Percentiles rank a stretch among this genome's conserved stretches.
Conservation (phyloP, 306 rosid species). For the Abrus precatorius region DNA sequence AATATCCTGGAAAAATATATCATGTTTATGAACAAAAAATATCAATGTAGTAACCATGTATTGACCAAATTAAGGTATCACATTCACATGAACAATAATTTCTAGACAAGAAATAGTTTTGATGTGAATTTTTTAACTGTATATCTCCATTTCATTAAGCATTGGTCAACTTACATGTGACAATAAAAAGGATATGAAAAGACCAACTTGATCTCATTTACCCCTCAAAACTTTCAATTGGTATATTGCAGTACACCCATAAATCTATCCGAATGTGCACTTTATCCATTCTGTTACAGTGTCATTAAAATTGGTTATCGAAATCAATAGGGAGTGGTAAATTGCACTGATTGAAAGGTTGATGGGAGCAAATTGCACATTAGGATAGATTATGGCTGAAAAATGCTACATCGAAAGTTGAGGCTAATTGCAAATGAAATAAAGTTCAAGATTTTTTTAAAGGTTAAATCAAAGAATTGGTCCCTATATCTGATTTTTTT, state of each 20-base stretch:
- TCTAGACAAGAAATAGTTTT: constrained; percentile 6
- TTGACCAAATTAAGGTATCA: constrained; percentile 11
- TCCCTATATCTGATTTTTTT: background rate
- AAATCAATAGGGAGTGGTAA: constrained; percentile 8
- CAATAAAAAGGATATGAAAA: constrained; percentile 15
- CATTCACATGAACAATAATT: background rate
- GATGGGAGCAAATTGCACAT: constrained; percentile 18
- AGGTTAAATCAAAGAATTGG: background rate
- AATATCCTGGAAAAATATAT: constrained; percentile 16
- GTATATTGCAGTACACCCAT: background rate
- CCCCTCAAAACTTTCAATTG: constrained; percentile 12
- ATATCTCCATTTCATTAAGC: background rate
- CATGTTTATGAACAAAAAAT: constrained; percentile 9
- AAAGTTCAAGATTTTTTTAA: background rate
- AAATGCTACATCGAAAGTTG: background rate
- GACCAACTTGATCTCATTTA: constrained; percentile 20
- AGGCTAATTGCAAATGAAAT: constrained; percentile 1
- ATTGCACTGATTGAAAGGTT: constrained; percentile 8
- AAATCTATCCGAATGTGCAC: constrained; percentile 13
- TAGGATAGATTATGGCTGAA: background rate
- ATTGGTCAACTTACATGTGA: background rate
- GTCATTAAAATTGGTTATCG: background rate
- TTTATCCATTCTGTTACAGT: background rate
- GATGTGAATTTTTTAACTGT: background rate
- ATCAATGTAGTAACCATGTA: background rate